phyloP scores from a whole-genome alignment of 352 stramenopile species.

The Pythium rhizo-oryzae region DNA sequence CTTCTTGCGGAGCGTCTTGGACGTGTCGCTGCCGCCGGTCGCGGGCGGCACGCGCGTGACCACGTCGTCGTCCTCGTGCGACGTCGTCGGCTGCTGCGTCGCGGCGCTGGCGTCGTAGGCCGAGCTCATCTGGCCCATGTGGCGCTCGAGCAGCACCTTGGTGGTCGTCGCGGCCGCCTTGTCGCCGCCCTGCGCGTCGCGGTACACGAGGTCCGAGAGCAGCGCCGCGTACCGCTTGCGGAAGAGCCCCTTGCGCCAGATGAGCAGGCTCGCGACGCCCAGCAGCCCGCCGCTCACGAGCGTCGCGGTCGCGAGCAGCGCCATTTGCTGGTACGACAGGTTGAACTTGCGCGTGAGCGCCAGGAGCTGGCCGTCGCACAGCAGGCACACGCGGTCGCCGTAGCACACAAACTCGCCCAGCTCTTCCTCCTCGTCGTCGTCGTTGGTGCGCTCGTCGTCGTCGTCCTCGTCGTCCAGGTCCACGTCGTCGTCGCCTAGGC shows the following conservation, averaged over 20 bases:
- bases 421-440: constrained; percentile 28
- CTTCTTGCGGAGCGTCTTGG: constrained; percentile 21
- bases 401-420: constrained; percentile 70
- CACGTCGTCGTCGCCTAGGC: constrained; percentile 18
- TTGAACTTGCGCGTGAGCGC: constrained; percentile 76
- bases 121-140: constrained; percentile 3
- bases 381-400: constrained; percentile 66
- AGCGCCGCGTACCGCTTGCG: constrained; percentile 76
- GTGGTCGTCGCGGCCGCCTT: not conserved
- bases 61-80: not conserved
- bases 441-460: constrained; percentile 20
- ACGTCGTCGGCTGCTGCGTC: not conserved
- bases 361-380: constrained; percentile 75
- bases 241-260: constrained; percentile 70
- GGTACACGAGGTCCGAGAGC: constrained; percentile 47
- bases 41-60: not conserved
- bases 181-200: constrained; percentile 10
- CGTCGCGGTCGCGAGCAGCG: constrained; percentile 52
- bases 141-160: not conserved
- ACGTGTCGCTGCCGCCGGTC: constrained; percentile 1
- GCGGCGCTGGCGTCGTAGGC: constrained; percentile 4
- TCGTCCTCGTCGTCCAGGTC: constrained; percentile 44
- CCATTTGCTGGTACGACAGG: constrained; percentile 78
- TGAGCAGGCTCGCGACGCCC: constrained; percentile 67
- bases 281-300: constrained; percentile 57